Evolutionary conservation across 148 eudicot genomes (phyloP), one percentile per base, ranked within the genome.

Genomic region (Beta vulgaris): DNA sequence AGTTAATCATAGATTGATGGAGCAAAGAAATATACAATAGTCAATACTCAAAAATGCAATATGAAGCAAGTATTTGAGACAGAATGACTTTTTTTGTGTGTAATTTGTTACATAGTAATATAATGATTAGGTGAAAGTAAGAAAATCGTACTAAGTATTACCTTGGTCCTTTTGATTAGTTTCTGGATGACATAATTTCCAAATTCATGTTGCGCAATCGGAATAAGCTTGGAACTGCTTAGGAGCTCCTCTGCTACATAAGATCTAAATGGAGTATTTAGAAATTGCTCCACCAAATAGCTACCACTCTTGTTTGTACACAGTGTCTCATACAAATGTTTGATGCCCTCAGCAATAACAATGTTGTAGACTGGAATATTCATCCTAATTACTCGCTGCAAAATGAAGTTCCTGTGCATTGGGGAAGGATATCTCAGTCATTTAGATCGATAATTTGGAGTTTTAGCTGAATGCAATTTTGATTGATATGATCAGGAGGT

Each of bases 131-230:
- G n/a, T n/a, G n/a, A n/a, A n/a, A n/a, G n/a, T n/a, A n/a, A n/a
- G n/a, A n/a, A n/a, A n/a, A n/a, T n/a, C n/a, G n/a, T n/a, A n/a
- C n/a, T n/a, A n/a, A n/a, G n/a, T n/a, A n/a, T 67, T 58, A 77
- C 81, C 81, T 49, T 29, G 4, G 73, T 40, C 6, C 15, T 34
- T 26, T 18, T 19, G 14, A 78, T 54, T 15, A 76, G 67, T 18
- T 32, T 66, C 49, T 72, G 68, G 23, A 78, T 73, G 68, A 73
- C 76, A 46, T 78, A 78, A 42, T 78, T 78, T 31, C 68, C 81
- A 34, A 7, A 78, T 42, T 43, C 36, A 34, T 73, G 14, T 65
- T 19, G 49, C 10, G 72, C 81, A 39, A 53, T 54, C 31, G 2
- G 21, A 2, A 57, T 36, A 21, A 78, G 37, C 25, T 12, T 55